A percentile compares a stretch with the other conserved stretches of the same genome.
These are phyloP conservation scores for Dothiorella sarmentorum DNA, from an alignment of 2,329 filamentous ascomycete genomes.

Conservation along the genomic window DNA sequence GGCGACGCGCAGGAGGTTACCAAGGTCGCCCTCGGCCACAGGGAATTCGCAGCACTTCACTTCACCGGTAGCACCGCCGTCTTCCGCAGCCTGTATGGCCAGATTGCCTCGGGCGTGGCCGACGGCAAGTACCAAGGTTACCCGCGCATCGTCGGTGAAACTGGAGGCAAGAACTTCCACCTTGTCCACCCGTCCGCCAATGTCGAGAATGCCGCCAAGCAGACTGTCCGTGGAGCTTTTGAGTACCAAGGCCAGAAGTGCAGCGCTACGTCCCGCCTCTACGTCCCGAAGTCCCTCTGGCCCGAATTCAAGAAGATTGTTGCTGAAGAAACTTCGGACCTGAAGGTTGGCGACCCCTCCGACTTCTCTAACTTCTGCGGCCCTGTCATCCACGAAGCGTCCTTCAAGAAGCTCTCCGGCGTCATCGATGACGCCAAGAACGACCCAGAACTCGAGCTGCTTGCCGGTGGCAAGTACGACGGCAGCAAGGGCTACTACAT, in stretches of 20 bases:
- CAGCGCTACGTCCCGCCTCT: slow-evolving; percentile 76
- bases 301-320: slow-evolving; percentile 66
- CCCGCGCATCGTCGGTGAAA: slow-evolving; percentile 85
- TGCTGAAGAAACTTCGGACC: slow-evolving; percentile 62
- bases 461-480: slow-evolving; percentile 75
- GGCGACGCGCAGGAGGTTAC: slow-evolving; percentile 85
- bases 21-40: slow-evolving; percentile 69
- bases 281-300: slow-evolving; percentile 74
- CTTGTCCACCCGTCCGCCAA: slow-evolving; percentile 75
- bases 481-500: slow-evolving; percentile 77
- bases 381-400: slow-evolving; percentile 77
- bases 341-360: slow-evolving; percentile 68
- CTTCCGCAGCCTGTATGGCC: slow-evolving; percentile 83
- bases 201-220: slow-evolving; percentile 71
- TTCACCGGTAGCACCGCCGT: slow-evolving; percentile 92
- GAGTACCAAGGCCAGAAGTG: slow-evolving; percentile 93
- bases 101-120: slow-evolving; percentile 77
- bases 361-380: slow-evolving; percentile 78
- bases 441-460: slow-evolving; percentile 67
- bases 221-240: slow-evolving; percentile 83
- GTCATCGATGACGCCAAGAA: slow-evolving; percentile 78
- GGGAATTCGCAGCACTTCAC: slow-evolving; percentile 83
- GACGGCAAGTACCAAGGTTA: slow-evolving; percentile 81
- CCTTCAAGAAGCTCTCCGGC: slow-evolving; percentile 74
- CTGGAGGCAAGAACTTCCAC: slow-evolving; percentile 92